These are phyloP conservation scores for Phytopythium oedochilum DNA, from an alignment of 352 stramenopile genomes.

Conservation along the genomic window DNA sequence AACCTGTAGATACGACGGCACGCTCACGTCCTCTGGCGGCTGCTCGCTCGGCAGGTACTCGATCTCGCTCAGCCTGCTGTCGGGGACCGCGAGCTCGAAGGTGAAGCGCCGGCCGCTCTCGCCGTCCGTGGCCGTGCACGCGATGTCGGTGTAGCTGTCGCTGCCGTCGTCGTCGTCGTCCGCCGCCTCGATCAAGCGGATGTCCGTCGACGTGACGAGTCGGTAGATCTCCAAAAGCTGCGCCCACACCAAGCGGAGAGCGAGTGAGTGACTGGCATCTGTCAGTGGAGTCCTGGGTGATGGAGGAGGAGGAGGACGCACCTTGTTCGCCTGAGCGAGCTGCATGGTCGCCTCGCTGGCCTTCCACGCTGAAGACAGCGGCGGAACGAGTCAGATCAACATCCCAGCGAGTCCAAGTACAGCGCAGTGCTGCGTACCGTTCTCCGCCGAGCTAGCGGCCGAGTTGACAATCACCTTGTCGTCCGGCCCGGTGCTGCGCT, in stretches of 20 bases:
- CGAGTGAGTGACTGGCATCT: too few relatives aligned
- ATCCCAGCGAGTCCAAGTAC: too few relatives aligned
- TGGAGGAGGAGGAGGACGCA: too few relatives aligned
- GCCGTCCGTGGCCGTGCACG: constrained; percentile 63
- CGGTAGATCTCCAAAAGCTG: constrained; percentile 79
- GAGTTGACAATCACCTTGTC: constrained; percentile 32
- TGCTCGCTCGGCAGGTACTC: constrained; percentile 75
- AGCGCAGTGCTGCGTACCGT: constrained; percentile 14
- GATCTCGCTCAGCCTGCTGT: constrained; percentile 60
- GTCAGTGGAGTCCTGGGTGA: too few relatives aligned
- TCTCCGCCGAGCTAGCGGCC: constrained; percentile 18
- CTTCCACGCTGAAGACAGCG: constrained; percentile 16
- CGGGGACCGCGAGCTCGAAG: constrained; percentile 72
- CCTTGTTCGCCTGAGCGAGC: constrained; percentile 70
- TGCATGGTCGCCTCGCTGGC: constrained; percentile 45
- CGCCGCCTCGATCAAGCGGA: constrained; percentile 58
- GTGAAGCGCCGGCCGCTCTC: constrained; percentile 60
- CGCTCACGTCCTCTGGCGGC: constrained; percentile 38
- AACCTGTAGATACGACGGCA: constrained; percentile 74
- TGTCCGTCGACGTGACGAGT: constrained; percentile 70
- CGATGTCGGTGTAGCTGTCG: constrained; percentile 56
- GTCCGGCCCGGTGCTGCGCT: constrained; percentile 31
- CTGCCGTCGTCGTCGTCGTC: constrained; percentile 42
- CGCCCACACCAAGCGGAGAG: too few relatives aligned
- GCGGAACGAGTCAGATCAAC: neutral